Base-by-base conservation (phyloP, 2,329 filamentous ascomycete species). In the Aspergillus ochraceoroseus region DNA sequence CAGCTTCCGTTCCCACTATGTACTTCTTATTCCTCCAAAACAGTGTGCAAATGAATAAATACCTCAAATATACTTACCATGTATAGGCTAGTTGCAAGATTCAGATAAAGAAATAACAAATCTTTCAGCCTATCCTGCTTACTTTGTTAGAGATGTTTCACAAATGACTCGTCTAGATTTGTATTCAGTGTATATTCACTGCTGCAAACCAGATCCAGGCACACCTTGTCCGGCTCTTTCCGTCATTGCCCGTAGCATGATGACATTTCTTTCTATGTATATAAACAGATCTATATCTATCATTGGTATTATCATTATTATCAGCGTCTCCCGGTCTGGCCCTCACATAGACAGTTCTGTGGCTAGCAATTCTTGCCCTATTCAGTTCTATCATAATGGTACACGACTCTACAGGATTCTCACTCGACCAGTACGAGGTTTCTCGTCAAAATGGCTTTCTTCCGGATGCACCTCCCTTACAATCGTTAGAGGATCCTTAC, bases 401-500 rank as follows among this genome's bases (percentile, higher is more conserved):
- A 12, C 30, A 49, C n/a, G n/a, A n/a, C 26, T 55, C 51, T 9
- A 46, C 54, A 14, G 46, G 50, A 9, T 42, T 62, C 22, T 45
- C 67, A 33, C 73, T 87, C 46, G 74, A 79, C 61, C 79, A 88
- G 58, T 90, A 87, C 68, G 82, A 81, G 63, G 76, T 64, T 25
- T 63, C 61, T 11, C 43, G 50, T 8, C 48, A 51, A 44, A 82
- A 87, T 66, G 89, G 89, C 56, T 96, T 96, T 68, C 76, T 96
- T 40, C 87, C 89, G 2, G 74, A 83, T 47, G 76, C 81, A 46
- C 69, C 83, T 41, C 89, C 89, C 38, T 71, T 95, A 49, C 78
- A 81, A 45, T 73, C 76, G 33, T 78, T 95, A 11, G 79, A 85
- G 11, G 82, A 92, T 56, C 74, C 81, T 6, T 95, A 95, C 72